phyloP scores from a whole-genome alignment of 371 early-diverging fungal species.

The Mucor sp. region DNA sequence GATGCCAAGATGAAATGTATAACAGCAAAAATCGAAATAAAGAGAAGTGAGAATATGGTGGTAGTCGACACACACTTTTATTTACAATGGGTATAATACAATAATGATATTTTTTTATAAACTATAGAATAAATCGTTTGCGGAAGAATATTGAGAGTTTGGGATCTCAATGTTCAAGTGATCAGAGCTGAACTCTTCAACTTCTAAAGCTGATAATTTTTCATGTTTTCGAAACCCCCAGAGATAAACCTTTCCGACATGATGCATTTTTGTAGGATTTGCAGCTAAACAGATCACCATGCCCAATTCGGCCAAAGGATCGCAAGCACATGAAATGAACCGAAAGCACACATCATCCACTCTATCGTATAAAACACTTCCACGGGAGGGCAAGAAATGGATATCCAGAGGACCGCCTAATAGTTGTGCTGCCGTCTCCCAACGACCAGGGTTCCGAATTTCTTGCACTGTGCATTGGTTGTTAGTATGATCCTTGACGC shows the following conservation, averaged over 20 bases:
- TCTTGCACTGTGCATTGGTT: neutral
- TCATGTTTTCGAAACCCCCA: neutral
- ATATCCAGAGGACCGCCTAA: conserved; percentile 16
- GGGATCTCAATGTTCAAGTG: neutral
- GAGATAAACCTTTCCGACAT: conserved; percentile 17
- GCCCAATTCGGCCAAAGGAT: neutral
- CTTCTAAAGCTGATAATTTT: too few relatives aligned
- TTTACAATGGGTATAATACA: too few relatives aligned
- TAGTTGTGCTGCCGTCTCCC: conserved; percentile 3
- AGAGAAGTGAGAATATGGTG: too few relatives aligned
- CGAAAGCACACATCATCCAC: conserved; percentile 11
- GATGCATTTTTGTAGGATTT: neutral
- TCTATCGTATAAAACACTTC: conserved; percentile 1
- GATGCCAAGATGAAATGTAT: too few relatives aligned
- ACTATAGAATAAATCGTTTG: conserved; percentile 17
- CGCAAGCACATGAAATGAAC: conserved; percentile 1
- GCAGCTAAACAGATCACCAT: conserved; percentile 9
- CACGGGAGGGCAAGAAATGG: neutral
- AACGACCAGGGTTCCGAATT: neutral
- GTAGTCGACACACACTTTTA: too few relatives aligned
- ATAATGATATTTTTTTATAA: neutral
- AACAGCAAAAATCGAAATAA: too few relatives aligned
- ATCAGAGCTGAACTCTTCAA: neutral
- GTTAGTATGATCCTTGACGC: neutral
- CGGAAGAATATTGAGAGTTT: conserved; percentile 2